A percentile compares a stretch with the other conserved stretches of the same genome.
Conservation (phyloP, 1,284 basidiomycete genomes). For the Tilletia horrida region DNA sequence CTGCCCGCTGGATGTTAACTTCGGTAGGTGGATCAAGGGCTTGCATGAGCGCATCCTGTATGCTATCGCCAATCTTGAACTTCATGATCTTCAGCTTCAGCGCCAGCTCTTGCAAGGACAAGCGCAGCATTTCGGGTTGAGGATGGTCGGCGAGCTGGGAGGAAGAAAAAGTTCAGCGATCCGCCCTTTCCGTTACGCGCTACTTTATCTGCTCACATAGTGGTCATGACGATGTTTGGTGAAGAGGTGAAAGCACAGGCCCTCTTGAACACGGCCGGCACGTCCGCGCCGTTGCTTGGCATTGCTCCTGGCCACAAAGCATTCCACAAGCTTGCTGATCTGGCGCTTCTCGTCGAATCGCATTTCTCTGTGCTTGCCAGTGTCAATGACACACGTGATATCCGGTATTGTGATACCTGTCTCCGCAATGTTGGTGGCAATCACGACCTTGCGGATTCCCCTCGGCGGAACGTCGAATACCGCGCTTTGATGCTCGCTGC, state of each 20-base stretch:
- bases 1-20: slow-evolving; percentile 85
- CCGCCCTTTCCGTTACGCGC: background rate
- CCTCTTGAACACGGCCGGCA: slow-evolving; percentile 86
- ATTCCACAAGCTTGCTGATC: slow-evolving; percentile 85
- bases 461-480: slow-evolving; percentile 82
- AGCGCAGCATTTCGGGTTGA: slow-evolving; percentile 88
- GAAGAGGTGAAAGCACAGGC: slow-evolving; percentile 93
- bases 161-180: background rate
- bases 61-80: slow-evolving; percentile 72
- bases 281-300: slow-evolving; percentile 87
- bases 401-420: slow-evolving; percentile 98
- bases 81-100: slow-evolving; percentile 97
- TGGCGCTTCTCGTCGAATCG: slow-evolving; percentile 94
- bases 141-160: slow-evolving; percentile 81
- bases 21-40: slow-evolving; percentile 86
- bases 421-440: slow-evolving; percentile 72
- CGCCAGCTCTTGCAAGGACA: slow-evolving; percentile 90
- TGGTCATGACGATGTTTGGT: slow-evolving; percentile 81
- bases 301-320: slow-evolving; percentile 88
- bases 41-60: slow-evolving; percentile 82
- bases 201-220: slow-evolving; percentile 49
- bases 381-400: slow-evolving; percentile 94
- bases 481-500: slow-evolving; percentile 73
- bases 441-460: slow-evolving; percentile 84
- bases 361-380: slow-evolving; percentile 72